Base-by-base conservation (phyloP, 495 filamentous ascomycete species). In the Rusavskia elegans region DNA sequence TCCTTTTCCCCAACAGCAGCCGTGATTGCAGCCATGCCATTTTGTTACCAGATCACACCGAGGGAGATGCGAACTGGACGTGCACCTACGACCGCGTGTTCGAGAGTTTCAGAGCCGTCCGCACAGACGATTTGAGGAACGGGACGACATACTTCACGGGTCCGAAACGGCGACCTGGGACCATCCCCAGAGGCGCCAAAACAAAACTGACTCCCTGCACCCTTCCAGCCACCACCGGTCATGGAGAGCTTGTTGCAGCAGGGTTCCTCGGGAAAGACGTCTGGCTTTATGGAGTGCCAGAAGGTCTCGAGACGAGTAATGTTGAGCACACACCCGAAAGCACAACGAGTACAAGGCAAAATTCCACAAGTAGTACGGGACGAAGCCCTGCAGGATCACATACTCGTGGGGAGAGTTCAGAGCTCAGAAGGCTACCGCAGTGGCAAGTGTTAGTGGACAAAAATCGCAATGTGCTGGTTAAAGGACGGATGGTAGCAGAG, bases 131-230 rank as follows among this genome's bases (percentile, higher is more conserved):
- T 54, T 62, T 81, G 21, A 77, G 81, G 41, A 84, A 85, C 55
- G 85, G 87, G 13, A 82, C 82, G 38, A 83, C 83, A 11, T 88
- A 89, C 61, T 90, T 92, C 58, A 82, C 80, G n/a, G 84, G 81
- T 6, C 87, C 87, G 0, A 68, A 68, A 48, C 60, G 67, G 5
- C 53, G 48, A 16, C 45, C 38, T 39, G 41, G 54, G 14, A 41
- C 25, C 11, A 55, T 44, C 2, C 50, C 59, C 2, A 57, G 16
- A 58, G 65, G 29, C 59, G 61, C 39, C 50, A 63, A 20, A 58
- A 63, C 51, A 66, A 73, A 58, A 69, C 58, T 71, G 39, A 71
- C 73, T 3, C 87, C 87, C 5, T 78, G 72, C 38, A 88, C 84
- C 30, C 58, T 84, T 45, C 86, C 87, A 16, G 71, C 84, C 0